Evolutionary conservation across 805 yeast species (phyloP).

Genomic region (Yarrowia deformans): DNA sequence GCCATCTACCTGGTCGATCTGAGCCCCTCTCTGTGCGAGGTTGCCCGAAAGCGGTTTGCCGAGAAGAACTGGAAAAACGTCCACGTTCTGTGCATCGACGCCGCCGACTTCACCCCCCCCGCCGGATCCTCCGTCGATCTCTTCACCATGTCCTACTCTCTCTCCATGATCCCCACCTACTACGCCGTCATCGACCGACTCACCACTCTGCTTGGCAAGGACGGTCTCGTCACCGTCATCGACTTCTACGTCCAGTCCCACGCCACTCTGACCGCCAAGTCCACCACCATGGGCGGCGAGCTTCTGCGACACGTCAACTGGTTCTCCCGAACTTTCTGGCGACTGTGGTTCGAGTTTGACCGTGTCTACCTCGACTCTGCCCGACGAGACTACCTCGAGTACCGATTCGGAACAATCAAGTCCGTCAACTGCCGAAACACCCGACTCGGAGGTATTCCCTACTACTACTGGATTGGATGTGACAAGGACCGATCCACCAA

Average conservation of each 20-base stretch:
- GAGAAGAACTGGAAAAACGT: constrained; percentile 64
- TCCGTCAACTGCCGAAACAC: constrained; percentile 72
- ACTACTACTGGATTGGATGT: constrained; percentile 83
- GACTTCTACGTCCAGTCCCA: constrained; percentile 81
- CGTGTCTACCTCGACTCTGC: constrained; percentile 79
- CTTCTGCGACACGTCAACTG: constrained; percentile 76
- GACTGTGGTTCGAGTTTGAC: constrained; percentile 87
- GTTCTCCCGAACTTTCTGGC: constrained; percentile 82
- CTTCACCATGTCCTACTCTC: constrained; percentile 78
- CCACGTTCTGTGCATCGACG: constrained; percentile 74
- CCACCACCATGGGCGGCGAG: constrained; percentile 77
- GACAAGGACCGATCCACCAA: constrained; percentile 62
- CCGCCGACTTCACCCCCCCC: constrained; percentile 69
- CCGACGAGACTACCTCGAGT: constrained; percentile 82
- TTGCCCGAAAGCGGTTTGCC: constrained; percentile 67
- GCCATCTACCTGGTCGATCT: constrained; percentile 77
- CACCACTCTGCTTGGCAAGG: constrained; percentile 57
- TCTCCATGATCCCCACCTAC: constrained; percentile 85
- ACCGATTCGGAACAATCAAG: constrained; percentile 81
- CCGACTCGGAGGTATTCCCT: constrained; percentile 75
- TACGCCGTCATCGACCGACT: constrained; percentile 80
- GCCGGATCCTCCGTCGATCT: constrained; percentile 55
- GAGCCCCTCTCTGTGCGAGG: constrained; percentile 76
- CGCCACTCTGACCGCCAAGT: constrained; percentile 69
- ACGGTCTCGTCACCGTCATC: constrained; percentile 72